A percentile compares a stretch with the other conserved stretches of the same genome.
phyloP scores from a whole-genome alignment of 805 yeast genomes.

The Hemisphaericaspora nanyangensis region DNA sequence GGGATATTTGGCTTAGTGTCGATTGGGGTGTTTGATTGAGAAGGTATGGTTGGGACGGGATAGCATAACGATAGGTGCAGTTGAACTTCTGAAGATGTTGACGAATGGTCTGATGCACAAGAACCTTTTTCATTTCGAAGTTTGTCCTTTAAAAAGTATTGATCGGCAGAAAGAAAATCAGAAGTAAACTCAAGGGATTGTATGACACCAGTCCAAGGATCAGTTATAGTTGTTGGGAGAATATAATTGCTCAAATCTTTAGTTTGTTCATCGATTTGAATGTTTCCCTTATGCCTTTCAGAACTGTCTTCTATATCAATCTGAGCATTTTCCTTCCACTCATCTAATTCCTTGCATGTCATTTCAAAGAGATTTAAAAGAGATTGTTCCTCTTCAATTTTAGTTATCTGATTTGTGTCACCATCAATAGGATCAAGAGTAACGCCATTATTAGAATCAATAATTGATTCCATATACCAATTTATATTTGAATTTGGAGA shows the following conservation, averaged over 20 bases:
- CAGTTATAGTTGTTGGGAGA: not conserved
- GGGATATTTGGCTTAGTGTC: not conserved
- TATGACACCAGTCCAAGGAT: not conserved
- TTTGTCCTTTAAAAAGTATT: no score
- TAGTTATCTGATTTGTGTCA: no score
- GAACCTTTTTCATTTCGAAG: not conserved
- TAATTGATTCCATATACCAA: not conserved
- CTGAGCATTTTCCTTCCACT: conserved; percentile 5
- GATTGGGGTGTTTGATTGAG: conserved; percentile 4
- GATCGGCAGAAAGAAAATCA: not conserved
- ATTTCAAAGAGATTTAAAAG: conserved; percentile 5
- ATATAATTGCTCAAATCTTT: no score
- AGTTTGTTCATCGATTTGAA: no score
- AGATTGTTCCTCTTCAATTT: not conserved
- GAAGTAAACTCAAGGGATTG: not conserved
- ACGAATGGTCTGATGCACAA: not conserved
- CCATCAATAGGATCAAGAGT: not conserved
- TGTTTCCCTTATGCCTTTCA: not conserved
- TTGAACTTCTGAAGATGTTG: not conserved
- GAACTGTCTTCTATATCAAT: no score
- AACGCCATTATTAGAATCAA: not conserved
- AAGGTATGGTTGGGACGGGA: not conserved
- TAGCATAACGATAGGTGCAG: not conserved
- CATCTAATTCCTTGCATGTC: conserved; percentile 8
- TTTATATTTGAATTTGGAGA: not conserved